Base-by-base conservation (phyloP, 768 basidiomycete genomes). In the Suillus spraguei region DNA sequence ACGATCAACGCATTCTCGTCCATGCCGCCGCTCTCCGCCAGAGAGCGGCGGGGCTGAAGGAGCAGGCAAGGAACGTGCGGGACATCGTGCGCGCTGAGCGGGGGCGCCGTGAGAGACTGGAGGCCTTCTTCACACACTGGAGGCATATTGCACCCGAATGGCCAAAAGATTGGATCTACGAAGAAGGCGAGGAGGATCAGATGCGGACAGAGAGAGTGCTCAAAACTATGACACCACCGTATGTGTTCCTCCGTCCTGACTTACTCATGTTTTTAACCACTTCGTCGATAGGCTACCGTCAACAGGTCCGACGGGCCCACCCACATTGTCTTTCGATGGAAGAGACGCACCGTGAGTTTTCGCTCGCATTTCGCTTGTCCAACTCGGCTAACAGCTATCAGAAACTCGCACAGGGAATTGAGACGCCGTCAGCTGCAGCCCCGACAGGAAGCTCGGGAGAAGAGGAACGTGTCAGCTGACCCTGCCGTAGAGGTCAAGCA, bases 41-140 rank as follows among this genome's bases (percentile, higher is more conserved):
- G 16, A 55, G 54, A 5, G 74, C 70, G 14, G 67, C 61, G 20
- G 64, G 59, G 22, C 63, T 73, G 16, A 64, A 65, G 24, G 66
- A 69, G 56, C 68, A 61, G 49, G 72, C 68, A 13, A 65, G 65
- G 42, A 65, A 71, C 10, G 49, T 67, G 35, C 70, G 75, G 11
- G 68, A 69, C 2, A 63, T 71, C 6, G 64, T 66, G 2, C 67
- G 68, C 44, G 71, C 66, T 1, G 72, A 75, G 62, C 60, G 20
- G 33, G 72, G 66, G 7, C 64, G 73, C 10, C 63, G 71, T 60
- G 70, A 66, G 49, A 62, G 74, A 20, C 69, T 76, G 68, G 69
- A 75, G 28, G 35, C 63, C 8, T 75, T 65, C 35, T 76, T 71
- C 49, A 65, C 65, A 32, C 68, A 76, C 41, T 76, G 75, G 74